Conservation (phyloP, 2,329 filamentous ascomycete genomes). For the Diaporthe ampelina region DNA sequence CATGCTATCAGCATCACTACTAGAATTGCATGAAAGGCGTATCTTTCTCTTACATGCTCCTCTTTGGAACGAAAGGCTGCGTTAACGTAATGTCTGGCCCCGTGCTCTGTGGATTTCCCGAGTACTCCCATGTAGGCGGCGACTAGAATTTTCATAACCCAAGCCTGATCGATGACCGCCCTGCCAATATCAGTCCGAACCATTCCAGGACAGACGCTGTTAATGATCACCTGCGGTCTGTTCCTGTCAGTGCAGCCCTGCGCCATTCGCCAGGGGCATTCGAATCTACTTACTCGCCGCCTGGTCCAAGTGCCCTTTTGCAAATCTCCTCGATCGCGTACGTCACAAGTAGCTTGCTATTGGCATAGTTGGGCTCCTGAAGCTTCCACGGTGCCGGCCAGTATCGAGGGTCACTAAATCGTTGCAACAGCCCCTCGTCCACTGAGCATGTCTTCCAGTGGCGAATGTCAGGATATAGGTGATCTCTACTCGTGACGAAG, state of each 20-base stretch:
- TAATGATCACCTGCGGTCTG: background rate
- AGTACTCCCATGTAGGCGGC: background rate
- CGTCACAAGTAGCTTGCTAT: slow-evolving; percentile 3
- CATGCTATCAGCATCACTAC: background rate
- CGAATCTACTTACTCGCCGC: background rate
- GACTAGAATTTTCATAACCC: background rate
- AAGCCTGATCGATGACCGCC: background rate
- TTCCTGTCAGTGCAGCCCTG: background rate
- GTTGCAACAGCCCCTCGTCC: background rate
- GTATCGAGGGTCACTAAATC: background rate
- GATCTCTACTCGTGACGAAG: background rate
- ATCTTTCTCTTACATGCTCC: background rate
- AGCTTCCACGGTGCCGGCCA: background rate
- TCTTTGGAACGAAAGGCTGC: background rate
- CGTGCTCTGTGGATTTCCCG: background rate
- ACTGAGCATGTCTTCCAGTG: background rate
- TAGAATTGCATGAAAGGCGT: no score
- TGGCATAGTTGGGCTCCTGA: background rate
- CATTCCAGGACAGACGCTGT: slow-evolving; percentile 4
- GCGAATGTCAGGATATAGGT: background rate
- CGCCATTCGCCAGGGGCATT: fast-evolving
- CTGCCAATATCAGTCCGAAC: background rate
- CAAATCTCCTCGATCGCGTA: slow-evolving; percentile 11
- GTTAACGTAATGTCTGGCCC: background rate
- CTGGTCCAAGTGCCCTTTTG: background rate